Conservation (phyloP, 495 filamentous ascomycete species). For the Neurospora intermedia region DNA sequence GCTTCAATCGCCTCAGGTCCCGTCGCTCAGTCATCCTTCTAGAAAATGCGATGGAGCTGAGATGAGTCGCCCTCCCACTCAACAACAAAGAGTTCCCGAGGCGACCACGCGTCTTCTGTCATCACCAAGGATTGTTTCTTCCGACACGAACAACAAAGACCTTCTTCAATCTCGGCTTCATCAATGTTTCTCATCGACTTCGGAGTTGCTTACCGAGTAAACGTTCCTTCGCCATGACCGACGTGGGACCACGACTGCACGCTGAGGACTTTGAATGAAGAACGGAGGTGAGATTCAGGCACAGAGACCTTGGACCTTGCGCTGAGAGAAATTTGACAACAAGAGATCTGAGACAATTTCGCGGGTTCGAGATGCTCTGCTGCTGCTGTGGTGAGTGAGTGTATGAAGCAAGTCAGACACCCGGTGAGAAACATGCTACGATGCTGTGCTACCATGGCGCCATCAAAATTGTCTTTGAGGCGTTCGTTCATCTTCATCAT, state of each 20-base stretch:
- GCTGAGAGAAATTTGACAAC: neutral
- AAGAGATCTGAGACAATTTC: neutral
- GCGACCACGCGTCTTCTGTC: neutral
- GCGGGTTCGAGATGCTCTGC: neutral
- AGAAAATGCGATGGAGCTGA: neutral
- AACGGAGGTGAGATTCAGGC: neutral
- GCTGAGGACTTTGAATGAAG: neutral
- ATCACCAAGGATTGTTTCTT: neutral
- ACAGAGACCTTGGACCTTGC: neutral
- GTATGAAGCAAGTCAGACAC: neutral
- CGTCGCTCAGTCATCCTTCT: neutral
- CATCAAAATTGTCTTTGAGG: neutral
- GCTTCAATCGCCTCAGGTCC: neutral
- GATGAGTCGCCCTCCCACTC: neutral
- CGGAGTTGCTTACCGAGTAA: neutral
- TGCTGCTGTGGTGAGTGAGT: neutral
- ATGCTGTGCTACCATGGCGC: neutral
- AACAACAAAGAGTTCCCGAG: neutral
- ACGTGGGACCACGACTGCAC: neutral
- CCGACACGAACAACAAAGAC: neutral
- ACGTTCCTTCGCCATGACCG: neutral
- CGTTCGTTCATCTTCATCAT: neutral
- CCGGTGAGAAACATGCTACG: neutral
- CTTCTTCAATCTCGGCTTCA: neutral
- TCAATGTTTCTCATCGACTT: neutral